These are phyloP conservation scores for Barbarea vulgaris DNA, from an alignment of 345 rosid genomes.

Conservation along the genomic window DNA sequence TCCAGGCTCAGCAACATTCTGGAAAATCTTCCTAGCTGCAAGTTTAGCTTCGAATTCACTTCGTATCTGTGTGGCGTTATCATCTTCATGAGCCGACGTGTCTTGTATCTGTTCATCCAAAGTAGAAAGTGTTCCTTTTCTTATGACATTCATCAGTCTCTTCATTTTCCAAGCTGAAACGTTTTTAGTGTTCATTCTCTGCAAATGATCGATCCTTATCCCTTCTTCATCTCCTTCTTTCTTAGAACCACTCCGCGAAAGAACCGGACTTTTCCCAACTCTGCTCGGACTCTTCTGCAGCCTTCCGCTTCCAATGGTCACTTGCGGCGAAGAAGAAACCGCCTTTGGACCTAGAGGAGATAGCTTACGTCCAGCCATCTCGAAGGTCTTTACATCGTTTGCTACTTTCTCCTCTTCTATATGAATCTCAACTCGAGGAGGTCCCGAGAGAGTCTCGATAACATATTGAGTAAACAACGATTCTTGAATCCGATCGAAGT, in stretches of 20 bases:
- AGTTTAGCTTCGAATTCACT: constrained; percentile 81
- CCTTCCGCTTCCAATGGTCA: constrained; percentile 49
- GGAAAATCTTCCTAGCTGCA: constrained; percentile 79
- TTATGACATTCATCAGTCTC: constrained; percentile 66
- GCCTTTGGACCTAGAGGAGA: constrained; percentile 51
- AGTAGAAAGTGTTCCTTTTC: constrained; percentile 73
- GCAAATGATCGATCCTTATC: constrained; percentile 71
- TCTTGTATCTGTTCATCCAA: constrained; percentile 78
- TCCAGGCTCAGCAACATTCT: constrained; percentile 68
- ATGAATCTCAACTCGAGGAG: constrained; percentile 59
- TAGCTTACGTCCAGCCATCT: constrained; percentile 48
- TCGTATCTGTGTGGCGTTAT: constrained; percentile 59
- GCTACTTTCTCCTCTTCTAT: constrained; percentile 55
- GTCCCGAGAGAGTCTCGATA: constrained; percentile 83
- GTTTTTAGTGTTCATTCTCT: constrained; percentile 72
- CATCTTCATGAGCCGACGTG: constrained; percentile 50
- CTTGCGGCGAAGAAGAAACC: constrained; percentile 40
- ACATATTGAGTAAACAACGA: constrained; percentile 79
- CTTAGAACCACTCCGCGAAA: constrained; percentile 52
- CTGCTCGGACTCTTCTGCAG: constrained; percentile 45
- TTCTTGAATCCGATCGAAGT: constrained; percentile 89
- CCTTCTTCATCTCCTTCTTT: constrained; percentile 47
- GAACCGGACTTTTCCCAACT: constrained; percentile 48
- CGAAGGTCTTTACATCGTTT: constrained; percentile 45
- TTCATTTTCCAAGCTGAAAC: constrained; percentile 99